Evolutionary conservation across 2,329 filamentous ascomycete genomes (phyloP), one percentile per base, ranked within the genome.

Genomic region (Laburnicola sp.): DNA sequence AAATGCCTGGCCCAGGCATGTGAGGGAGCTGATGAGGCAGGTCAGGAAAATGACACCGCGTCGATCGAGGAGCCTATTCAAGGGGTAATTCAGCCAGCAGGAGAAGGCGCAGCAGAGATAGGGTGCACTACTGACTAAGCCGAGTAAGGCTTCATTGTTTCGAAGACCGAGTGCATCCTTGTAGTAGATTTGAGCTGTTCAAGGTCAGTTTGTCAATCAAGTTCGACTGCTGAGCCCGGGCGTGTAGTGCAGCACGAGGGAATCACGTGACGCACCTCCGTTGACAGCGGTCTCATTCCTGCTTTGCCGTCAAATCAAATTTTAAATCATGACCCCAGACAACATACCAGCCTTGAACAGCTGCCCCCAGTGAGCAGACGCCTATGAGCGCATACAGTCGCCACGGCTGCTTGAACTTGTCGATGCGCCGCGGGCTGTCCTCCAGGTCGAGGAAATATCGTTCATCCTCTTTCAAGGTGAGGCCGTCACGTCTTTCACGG

Each of bases 361-460:
- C 59, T 21, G 61, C 61, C 23, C 57, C 59, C 21, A 62, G 26
- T 2, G 57, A 59, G 45, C 61, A 64, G n/a, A 55, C 48, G 5
- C 46, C 58, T 9, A 63, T 52, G 1, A 63, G 47, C 25, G 53
- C 53, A 35, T 61, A 63, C 16, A 63, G 42, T 32, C 57, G 51
- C 53, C 57, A 57, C 8, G 60, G 60, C 25, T 63, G 60, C 10
- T 58, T 63, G 51, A 61, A 63, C 30, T 54, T 58, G 44, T 61
- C 60, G 28, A 63, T 54, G n/a, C 53, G 56, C 21, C 54, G 47
- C 2, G 47, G 23, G 47, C 56, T 59, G 30, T 55, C 44, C 28
- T 62, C 59, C 1, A 62, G 47, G 9, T 56, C 45, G 1, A 62
- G 38, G 37, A 45, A 56, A 7, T 45, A 6, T 1, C 53, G 54